A percentile compares a stretch with the other conserved stretches of the same genome.
Evolutionary conservation across 495 filamentous ascomycete species (phyloP).

Genomic region (Copromyces sp.): DNA sequence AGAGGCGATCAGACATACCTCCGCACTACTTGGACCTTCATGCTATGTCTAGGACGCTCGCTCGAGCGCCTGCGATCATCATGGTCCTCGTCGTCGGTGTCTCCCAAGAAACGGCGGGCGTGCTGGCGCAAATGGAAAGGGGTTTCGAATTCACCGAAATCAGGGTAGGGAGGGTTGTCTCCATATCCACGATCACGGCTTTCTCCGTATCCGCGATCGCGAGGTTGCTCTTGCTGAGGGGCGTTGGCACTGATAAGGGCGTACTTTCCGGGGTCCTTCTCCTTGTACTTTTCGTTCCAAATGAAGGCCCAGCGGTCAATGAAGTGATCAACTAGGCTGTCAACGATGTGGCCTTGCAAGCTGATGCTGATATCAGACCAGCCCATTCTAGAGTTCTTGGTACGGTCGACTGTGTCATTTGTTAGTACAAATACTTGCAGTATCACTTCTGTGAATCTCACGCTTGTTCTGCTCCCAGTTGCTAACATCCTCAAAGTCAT

Average conservation of each 20-base stretch:
- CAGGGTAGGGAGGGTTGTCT: not conserved
- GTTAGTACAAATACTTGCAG: slow-evolving; percentile 9
- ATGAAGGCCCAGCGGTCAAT: slow-evolving; percentile 91
- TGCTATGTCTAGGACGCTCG: slow-evolving; percentile 6
- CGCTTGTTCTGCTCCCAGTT: slow-evolving; percentile 79
- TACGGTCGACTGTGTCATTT: slow-evolving; percentile 50
- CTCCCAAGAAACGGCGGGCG: slow-evolving; percentile 21
- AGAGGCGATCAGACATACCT: slow-evolving; percentile 22
- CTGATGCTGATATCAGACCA: slow-evolving; percentile 87
- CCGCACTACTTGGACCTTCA: slow-evolving; percentile 33
- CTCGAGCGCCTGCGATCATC: not conserved
- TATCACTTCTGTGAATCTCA: slow-evolving; percentile 8
- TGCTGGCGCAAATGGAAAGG: not conserved
- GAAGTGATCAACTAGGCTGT: slow-evolving; percentile 72
- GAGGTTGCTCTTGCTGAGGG: not conserved
- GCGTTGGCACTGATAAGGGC: not conserved
- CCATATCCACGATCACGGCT: not conserved
- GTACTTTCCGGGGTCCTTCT: slow-evolving; percentile 55
- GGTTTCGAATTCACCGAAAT: not conserved
- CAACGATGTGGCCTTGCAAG: slow-evolving; percentile 66
- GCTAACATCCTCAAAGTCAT: slow-evolving; percentile 77
- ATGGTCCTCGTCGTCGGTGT: slow-evolving; percentile 13
- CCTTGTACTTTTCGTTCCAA: slow-evolving; percentile 69
- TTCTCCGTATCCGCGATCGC: not conserved
- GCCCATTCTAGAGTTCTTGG: slow-evolving; percentile 76